Percentiles rank a stretch among this genome's conserved stretches.
Conservation (phyloP, 2,329 filamentous ascomycete genomes). For the Hypocrella siamensis region DNA sequence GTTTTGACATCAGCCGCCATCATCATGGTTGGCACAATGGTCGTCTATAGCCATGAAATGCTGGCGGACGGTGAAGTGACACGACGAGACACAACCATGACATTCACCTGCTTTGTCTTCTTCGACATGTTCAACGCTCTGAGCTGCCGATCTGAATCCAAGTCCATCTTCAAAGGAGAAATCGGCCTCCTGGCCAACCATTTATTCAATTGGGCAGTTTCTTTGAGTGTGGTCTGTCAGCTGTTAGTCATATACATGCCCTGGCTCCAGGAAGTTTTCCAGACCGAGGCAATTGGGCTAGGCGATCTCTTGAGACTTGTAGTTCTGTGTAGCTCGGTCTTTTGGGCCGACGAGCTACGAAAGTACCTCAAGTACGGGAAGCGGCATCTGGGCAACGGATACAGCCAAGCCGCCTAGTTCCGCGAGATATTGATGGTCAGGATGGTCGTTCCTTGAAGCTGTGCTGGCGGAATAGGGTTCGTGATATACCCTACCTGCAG, state of each 20-base stretch:
- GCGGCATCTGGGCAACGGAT: slow-evolving; percentile 40
- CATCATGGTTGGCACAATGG: slow-evolving; percentile 85
- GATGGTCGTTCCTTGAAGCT: too few species aligned
- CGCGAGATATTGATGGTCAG: too few species aligned
- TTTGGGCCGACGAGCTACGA: slow-evolving; percentile 84
- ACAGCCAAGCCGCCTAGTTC: slow-evolving; percentile 53
- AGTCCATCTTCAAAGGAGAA: slow-evolving; percentile 78
- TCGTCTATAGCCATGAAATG: slow-evolving; percentile 89
- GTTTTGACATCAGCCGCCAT: slow-evolving; percentile 77
- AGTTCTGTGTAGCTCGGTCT: slow-evolving; percentile 70
- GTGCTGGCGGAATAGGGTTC: too few species aligned
- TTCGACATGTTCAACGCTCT: slow-evolving; percentile 99
- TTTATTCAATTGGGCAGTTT: slow-evolving; percentile 93
- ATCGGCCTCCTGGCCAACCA: slow-evolving; percentile 70
- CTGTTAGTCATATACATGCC: slow-evolving; percentile 88
- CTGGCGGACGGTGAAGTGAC: slow-evolving; percentile 65
- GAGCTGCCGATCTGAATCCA: slow-evolving; percentile 78
- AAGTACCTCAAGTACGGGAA: slow-evolving; percentile 59
- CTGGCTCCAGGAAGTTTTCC: slow-evolving; percentile 84
- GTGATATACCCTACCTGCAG: too few species aligned
- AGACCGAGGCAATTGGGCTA: slow-evolving; percentile 72
- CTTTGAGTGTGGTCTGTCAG: slow-evolving; percentile 72
- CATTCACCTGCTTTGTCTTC: slow-evolving; percentile 95
- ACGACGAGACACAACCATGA: slow-evolving; percentile 95
- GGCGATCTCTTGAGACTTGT: slow-evolving; percentile 61